phyloP scores from a whole-genome alignment of 2,329 filamentous ascomycete genomes.

The Bipolaris bicolor region DNA sequence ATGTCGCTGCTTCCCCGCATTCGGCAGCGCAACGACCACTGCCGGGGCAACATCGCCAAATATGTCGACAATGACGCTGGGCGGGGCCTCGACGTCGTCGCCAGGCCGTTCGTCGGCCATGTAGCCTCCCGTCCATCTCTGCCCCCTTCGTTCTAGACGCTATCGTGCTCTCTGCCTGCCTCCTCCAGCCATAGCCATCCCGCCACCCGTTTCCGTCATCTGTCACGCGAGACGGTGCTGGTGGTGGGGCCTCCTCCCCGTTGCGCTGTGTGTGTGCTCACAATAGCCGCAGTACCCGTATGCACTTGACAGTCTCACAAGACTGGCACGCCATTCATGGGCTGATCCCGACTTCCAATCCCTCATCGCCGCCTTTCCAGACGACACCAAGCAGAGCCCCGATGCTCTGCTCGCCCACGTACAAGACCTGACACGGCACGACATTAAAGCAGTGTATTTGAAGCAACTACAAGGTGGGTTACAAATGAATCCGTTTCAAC shows the following conservation, averaged over 20 bases:
- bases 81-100: slow-evolving; percentile 27
- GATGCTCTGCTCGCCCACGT: slow-evolving; percentile 70
- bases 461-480: slow-evolving; percentile 71
- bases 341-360: slow-evolving; percentile 66
- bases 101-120: slow-evolving; percentile 26
- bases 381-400: slow-evolving; percentile 64
- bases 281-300: slow-evolving; percentile 72
- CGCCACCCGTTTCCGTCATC: slow-evolving; percentile 26
- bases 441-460: slow-evolving; percentile 77
- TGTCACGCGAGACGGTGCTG: slow-evolving; percentile 39
- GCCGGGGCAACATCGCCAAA: slow-evolving; percentile 28
- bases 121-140: slow-evolving; percentile 37
- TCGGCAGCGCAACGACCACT: slow-evolving; percentile 32
- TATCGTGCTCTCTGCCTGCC: slow-evolving; percentile 21
- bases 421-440: slow-evolving; percentile 70
- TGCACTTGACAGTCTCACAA: slow-evolving; percentile 69
- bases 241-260: slow-evolving; percentile 22
- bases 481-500: slow-evolving; percentile 21
- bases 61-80: slow-evolving; percentile 29
- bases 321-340: slow-evolving; percentile 71
- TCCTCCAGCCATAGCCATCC: slow-evolving; percentile 25
- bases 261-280: slow-evolving; percentile 31
- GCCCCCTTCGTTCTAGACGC: slow-evolving; percentile 17
- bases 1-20: slow-evolving; percentile 39
- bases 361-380: slow-evolving; percentile 75